phyloP scores from a whole-genome alignment of 208 protist genomes.

The Leishmania amazonensis region DNA sequence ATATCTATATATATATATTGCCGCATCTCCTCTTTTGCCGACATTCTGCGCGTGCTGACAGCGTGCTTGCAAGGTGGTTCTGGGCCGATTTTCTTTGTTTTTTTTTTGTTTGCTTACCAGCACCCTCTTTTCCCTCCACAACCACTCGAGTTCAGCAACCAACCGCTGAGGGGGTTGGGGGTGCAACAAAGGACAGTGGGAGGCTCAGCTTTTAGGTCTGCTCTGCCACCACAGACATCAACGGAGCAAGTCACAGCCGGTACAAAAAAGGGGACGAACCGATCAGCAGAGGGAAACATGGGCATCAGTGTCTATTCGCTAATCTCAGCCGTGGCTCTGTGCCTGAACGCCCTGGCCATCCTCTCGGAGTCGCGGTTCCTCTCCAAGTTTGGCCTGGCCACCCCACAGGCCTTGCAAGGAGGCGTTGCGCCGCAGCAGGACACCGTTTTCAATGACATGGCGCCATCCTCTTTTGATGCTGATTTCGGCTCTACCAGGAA shows the following conservation, averaged over 20 bases:
- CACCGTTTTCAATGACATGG: conserved; percentile 23
- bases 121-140: background rate
- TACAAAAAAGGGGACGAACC: background rate
- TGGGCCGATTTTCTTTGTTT: background rate
- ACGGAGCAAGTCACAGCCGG: background rate
- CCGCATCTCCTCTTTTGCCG: background rate
- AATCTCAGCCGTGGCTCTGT: conserved; percentile 52
- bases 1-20: background rate
- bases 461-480: conserved; percentile 23
- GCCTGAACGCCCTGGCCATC: conserved; percentile 82
- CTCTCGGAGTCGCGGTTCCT: conserved; percentile 87
- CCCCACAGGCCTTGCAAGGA: conserved; percentile 24
- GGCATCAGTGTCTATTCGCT: conserved; percentile 74
- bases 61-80: background rate
- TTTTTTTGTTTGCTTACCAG: too few species aligned
- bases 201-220: background rate
- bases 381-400: conserved; percentile 68
- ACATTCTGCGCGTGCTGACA: background rate
- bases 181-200: background rate
- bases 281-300: conserved; percentile 33
- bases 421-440: conserved; percentile 15
- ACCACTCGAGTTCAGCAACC: background rate
- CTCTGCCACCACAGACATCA: background rate
- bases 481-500: conserved; percentile 1
- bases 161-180: background rate